Percentiles rank a stretch among this genome's conserved stretches.
phyloP scores from a whole-genome alignment of 2,329 filamentous ascomycete genomes.

The Sporothrix brasiliensis region DNA sequence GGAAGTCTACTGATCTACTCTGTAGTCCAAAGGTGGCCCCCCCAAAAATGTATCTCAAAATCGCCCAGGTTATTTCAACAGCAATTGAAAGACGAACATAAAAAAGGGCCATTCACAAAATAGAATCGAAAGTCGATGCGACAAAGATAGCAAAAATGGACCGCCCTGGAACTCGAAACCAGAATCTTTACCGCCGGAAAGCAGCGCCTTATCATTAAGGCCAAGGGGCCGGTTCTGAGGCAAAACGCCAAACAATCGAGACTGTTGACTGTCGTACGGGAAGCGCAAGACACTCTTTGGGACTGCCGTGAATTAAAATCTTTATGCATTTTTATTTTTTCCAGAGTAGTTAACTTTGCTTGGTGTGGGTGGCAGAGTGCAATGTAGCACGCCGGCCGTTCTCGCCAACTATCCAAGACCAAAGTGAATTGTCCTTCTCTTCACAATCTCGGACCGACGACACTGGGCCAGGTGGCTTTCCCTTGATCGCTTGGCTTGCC shows the following conservation, averaged over 20 bases:
- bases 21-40: not conserved
- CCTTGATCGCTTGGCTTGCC: not conserved
- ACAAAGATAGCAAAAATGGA: not conserved
- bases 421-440: not conserved
- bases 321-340: constrained; percentile 19
- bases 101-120: not conserved
- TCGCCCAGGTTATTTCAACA: not conserved
- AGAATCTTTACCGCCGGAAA: constrained; percentile 20
- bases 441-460: not conserved
- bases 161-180: constrained; percentile 19
- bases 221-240: not conserved
- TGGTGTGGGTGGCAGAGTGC: not conserved
- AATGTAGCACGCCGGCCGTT: not conserved
- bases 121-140: not conserved
- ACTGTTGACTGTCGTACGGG: not conserved
- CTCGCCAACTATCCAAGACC: constrained; percentile 15
- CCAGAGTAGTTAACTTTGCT: not conserved
- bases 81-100: not conserved
- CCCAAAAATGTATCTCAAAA: not conserved
- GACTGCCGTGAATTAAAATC: constrained; percentile 7
- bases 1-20: too few relatives aligned
- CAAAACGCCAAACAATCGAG: not conserved
- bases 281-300: not conserved
- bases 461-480: not conserved
- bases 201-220: constrained; percentile 17